Percentiles rank a stretch among this genome's conserved stretches.
Conservation (phyloP, 2,329 filamentous ascomycete genomes). For the Aschersonia sp. region DNA sequence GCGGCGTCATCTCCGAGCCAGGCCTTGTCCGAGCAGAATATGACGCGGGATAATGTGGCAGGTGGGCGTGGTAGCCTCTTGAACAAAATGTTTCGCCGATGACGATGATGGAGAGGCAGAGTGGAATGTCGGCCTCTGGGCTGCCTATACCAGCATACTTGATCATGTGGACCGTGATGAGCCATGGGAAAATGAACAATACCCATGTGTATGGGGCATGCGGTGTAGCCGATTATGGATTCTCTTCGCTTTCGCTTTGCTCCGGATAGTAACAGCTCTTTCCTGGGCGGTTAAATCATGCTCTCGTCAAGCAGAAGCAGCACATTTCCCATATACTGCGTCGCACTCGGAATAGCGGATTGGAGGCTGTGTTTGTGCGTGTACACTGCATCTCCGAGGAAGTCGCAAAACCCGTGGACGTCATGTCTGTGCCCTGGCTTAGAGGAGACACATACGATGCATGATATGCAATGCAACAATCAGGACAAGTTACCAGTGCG, state of each 20-base stretch:
- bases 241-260: not conserved
- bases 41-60: conserved; percentile 7
- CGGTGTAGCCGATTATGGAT: too few species aligned
- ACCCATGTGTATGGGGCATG: too few species aligned
- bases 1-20: not conserved
- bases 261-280: not conserved
- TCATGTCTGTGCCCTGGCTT: not conserved
- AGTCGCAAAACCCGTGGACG: not conserved
- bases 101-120: not conserved
- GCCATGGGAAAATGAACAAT: too few species aligned
- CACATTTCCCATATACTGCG: not conserved
- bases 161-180: too few species aligned
- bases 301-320: not conserved
- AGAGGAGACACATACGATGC: too few species aligned
- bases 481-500: too few species aligned
- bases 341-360: not conserved
- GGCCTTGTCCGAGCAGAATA: conserved; percentile 4
- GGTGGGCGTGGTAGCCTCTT: conserved; percentile 16
- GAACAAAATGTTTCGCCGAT: conserved; percentile 20
- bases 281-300: not conserved
- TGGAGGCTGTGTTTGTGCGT: not conserved
- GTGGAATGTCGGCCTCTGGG: too few species aligned
- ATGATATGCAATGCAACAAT: too few species aligned
- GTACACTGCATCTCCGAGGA: not conserved
- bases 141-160: too few species aligned